These are phyloP conservation scores for Chlorella sp. DNA, from an alignment of 139 green algal species.

Conservation along the genomic window DNA sequence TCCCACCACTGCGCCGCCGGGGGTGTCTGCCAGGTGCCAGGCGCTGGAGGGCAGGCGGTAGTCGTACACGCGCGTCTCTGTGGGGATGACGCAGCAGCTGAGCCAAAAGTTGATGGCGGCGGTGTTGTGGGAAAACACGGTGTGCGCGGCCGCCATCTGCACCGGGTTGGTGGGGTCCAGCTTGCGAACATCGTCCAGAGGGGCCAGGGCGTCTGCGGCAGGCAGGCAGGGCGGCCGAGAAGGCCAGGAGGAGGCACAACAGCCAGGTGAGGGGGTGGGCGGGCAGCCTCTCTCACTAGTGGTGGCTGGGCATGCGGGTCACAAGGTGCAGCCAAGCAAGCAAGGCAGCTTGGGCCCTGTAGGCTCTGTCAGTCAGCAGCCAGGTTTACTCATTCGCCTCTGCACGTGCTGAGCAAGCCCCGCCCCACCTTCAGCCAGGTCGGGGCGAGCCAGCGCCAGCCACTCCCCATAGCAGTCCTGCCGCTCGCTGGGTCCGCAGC, in stretches of 20 bases:
- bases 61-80: slow-evolving; percentile 55
- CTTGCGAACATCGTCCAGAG: slow-evolving; percentile 48
- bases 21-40: slow-evolving; percentile 67
- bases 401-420: too few relatives aligned
- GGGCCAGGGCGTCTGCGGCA: slow-evolving; percentile 27
- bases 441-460: slow-evolving; percentile 36
- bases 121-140: slow-evolving; percentile 59
- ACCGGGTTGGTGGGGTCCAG: slow-evolving; percentile 57
- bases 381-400: too few relatives aligned
- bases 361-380: too few relatives aligned
- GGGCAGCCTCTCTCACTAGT: too few relatives aligned
- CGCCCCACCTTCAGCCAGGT: slow-evolving; percentile 27
- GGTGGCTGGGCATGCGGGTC: too few relatives aligned
- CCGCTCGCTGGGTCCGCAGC: too few relatives aligned
- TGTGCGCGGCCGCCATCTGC: slow-evolving; percentile 49
- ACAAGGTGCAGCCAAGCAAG: too few relatives aligned
- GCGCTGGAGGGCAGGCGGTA: slow-evolving; percentile 48
- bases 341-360: too few relatives aligned
- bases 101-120: slow-evolving; percentile 54
- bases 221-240: too few relatives aligned
- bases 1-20: background rate
- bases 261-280: too few relatives aligned
- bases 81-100: slow-evolving; percentile 45
- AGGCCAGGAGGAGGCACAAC: too few relatives aligned
- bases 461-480: slow-evolving; percentile 30